These are phyloP conservation scores for Rhamnella rubrinervis DNA, from an alignment of 331 rosid genomes.

Conservation along the genomic window DNA sequence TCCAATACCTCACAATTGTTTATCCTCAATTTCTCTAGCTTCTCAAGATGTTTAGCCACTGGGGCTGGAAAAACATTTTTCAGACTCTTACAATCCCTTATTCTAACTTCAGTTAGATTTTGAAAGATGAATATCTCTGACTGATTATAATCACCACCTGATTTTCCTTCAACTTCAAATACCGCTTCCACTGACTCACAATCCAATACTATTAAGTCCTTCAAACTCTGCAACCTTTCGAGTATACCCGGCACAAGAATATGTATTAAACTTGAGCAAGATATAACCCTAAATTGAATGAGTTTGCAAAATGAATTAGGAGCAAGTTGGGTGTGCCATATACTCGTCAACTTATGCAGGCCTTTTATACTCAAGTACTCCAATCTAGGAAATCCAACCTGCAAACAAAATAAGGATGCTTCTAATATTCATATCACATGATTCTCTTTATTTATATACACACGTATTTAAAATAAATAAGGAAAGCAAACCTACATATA, in stretches of 20 bases:
- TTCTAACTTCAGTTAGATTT: not conserved
- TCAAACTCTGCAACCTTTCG: not conserved
- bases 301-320: conserved; percentile 15
- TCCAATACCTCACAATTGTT: not conserved
- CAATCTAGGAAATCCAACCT: not conserved
- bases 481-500: not conserved
- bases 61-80: not conserved
- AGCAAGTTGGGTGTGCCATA: conserved; percentile 18
- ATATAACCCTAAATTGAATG: not conserved
- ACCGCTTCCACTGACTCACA: conserved; percentile 4
- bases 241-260: not conserved
- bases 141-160: not conserved
- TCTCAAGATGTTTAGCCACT: not conserved
- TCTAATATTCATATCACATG: no score
- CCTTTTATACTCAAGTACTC: not conserved
- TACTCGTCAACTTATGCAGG: not conserved
- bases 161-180: not conserved
- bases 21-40: not conserved
- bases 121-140: not conserved
- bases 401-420: no score
- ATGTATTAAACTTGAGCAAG: not conserved
- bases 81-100: not conserved
- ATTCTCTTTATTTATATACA: no score
- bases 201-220: not conserved
- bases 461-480: no score